These are phyloP conservation scores for Pyrus bretschneideri DNA, from an alignment of 306 rosid genomes.

Conservation along the genomic window DNA sequence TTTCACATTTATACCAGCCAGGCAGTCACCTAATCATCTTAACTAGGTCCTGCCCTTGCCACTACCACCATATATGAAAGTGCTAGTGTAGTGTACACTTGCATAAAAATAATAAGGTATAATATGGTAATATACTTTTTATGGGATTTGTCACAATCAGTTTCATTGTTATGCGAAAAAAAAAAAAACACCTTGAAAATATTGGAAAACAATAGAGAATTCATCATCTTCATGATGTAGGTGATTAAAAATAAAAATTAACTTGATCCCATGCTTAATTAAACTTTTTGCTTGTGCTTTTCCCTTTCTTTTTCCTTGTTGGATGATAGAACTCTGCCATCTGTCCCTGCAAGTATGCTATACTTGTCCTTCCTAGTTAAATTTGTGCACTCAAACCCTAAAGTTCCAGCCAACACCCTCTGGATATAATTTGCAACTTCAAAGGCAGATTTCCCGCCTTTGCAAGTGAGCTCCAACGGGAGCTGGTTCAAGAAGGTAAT, in stretches of 20 bases:
- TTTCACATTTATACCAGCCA: not conserved
- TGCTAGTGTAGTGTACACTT: too few species aligned
- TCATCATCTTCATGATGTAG: not conserved
- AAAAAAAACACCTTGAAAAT: not conserved
- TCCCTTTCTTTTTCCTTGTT: constrained; percentile 18
- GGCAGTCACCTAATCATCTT: not conserved
- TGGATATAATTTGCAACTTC: constrained; percentile 93
- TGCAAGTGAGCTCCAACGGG: constrained; percentile 67
- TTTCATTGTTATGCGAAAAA: not conserved
- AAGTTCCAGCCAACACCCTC: constrained; percentile 66
- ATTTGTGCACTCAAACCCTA: constrained; percentile 90
- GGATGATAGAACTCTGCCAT: constrained; percentile 56
- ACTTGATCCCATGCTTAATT: not conserved
- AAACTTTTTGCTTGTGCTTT: not conserved
- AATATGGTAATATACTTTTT: not conserved
- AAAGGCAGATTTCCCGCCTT: constrained; percentile 63
- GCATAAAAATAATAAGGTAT: not conserved
- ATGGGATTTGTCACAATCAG: not conserved
- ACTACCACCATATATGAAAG: not conserved
- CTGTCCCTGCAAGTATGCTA: constrained; percentile 75
- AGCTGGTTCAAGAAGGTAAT: constrained; percentile 75
- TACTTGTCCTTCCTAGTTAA: constrained; percentile 87
- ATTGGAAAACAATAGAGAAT: not conserved
- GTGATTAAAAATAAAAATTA: not conserved
- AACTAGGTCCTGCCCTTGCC: not conserved